A percentile compares a stretch with the other conserved stretches of the same genome.
phyloP scores from a whole-genome alignment of 139 green algal genomes.

The Coelastrella sp. region DNA sequence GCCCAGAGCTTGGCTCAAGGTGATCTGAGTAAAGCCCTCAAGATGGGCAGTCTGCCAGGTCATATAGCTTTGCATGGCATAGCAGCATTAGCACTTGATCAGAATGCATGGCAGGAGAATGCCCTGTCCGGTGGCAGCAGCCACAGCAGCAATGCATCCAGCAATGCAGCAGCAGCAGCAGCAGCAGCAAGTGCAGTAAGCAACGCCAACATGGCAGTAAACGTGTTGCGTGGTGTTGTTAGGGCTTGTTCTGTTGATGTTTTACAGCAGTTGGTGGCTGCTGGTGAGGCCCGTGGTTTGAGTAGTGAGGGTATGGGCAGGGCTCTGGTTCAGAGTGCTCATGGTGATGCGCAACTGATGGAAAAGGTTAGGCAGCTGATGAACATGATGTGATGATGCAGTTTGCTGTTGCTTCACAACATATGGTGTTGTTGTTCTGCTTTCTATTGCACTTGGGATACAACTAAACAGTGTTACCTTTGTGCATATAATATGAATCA shows the following conservation, averaged over 20 bases:
- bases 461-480: too few species aligned
- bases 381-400: too few species aligned
- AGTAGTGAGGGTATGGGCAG: neutral
- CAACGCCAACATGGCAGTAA: slow-evolving; percentile 16
- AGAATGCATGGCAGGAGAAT: slow-evolving; percentile 26
- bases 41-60: slow-evolving; percentile 8
- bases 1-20: slow-evolving; percentile 42
- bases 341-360: slow-evolving; percentile 43
- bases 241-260: slow-evolving; percentile 15
- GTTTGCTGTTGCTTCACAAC: too few species aligned
- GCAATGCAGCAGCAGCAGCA: neutral
- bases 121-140: neutral
- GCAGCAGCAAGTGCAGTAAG: neutral
- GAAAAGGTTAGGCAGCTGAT: slow-evolving; percentile 49
- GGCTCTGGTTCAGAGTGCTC: slow-evolving; percentile 48
- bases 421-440: too few species aligned
- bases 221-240: slow-evolving; percentile 46
- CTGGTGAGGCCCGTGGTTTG: slow-evolving; percentile 26
- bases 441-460: too few species aligned
- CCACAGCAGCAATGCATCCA: neutral
- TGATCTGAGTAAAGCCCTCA: slow-evolving; percentile 46
- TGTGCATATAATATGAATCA: too few species aligned
- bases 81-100: slow-evolving; percentile 1
- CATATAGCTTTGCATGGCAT: slow-evolving; percentile 43
- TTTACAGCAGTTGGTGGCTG: slow-evolving; percentile 38